A percentile compares a stretch with the other conserved stretches of the same genome.
These are phyloP conservation scores for Trichoderma sp. DNA, from an alignment of 2,329 filamentous ascomycete species.

Conservation along the genomic window DNA sequence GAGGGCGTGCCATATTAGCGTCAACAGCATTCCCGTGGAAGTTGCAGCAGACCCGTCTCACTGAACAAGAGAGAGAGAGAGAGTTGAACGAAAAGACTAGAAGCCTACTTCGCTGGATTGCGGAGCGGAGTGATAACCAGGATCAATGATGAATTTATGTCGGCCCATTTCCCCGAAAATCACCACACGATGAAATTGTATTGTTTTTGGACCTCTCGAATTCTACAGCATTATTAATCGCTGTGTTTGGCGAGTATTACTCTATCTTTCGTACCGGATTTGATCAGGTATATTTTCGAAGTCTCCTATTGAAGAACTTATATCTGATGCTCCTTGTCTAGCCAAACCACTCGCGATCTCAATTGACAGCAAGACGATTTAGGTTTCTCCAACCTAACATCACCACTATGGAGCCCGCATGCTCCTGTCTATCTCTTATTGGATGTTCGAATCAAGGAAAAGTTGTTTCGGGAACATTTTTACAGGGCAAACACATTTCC, in stretches of 20 bases:
- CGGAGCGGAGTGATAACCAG: background rate
- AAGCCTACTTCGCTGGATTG: background rate
- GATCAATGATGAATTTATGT: background rate
- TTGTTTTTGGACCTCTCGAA: background rate
- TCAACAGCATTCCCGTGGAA: conserved; percentile 16
- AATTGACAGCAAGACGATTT: background rate
- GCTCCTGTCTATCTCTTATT: background rate
- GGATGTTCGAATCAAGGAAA: background rate
- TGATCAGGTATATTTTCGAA: background rate
- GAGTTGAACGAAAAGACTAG: background rate
- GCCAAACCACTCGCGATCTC: background rate
- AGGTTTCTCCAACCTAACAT: background rate
- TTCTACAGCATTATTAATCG: background rate
- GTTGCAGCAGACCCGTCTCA: conserved; percentile 6
- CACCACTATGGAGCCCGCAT: background rate
- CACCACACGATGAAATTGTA: background rate
- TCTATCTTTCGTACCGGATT: background rate
- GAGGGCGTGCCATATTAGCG: conserved; percentile 4
- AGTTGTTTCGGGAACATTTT: background rate
- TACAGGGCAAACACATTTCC: background rate
- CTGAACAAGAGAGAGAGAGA: background rate
- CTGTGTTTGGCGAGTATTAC: background rate
- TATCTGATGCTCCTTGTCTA: background rate
- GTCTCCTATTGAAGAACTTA: background rate
- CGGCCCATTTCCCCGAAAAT: background rate